Evolutionary conservation across 495 filamentous ascomycete genomes (phyloP).

Genomic region (Hyaloscypha finlandica): DNA sequence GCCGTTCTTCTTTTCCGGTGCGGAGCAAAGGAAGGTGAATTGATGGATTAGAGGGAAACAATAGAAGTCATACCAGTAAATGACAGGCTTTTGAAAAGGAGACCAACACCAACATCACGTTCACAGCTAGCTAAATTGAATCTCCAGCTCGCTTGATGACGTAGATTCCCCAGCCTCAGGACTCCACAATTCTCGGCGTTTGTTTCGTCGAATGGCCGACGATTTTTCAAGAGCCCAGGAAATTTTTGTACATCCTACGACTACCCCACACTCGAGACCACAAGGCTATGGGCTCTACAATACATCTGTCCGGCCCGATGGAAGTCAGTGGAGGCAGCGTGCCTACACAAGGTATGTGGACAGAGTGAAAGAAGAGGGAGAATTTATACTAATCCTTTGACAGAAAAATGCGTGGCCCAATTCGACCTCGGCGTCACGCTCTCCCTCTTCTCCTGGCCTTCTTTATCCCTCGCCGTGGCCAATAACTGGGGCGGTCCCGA

Average conservation of each 20-base stretch:
- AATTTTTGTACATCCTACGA: background rate
- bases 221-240: background rate
- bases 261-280: background rate
- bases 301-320: background rate
- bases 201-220: background rate
- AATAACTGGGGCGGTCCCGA: conserved; percentile 88
- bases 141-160: background rate
- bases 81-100: background rate
- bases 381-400: background rate
- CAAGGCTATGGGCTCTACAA: background rate
- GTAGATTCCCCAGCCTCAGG: background rate
- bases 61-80: background rate
- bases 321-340: conserved; percentile 4
- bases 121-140: background rate
- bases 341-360: conserved; percentile 2
- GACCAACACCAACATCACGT: background rate
- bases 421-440: conserved; percentile 85
- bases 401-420: conserved; percentile 47
- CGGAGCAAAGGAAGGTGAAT: background rate
- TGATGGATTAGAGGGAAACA: background rate
- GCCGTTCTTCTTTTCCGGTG: background rate
- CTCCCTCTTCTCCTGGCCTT: conserved; percentile 78
- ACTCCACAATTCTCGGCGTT: background rate
- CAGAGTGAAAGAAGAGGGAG: background rate
- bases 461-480: conserved; percentile 82